Base-by-base conservation (phyloP, 2,329 filamentous ascomycete species). In the Pseudocercospora musae region DNA sequence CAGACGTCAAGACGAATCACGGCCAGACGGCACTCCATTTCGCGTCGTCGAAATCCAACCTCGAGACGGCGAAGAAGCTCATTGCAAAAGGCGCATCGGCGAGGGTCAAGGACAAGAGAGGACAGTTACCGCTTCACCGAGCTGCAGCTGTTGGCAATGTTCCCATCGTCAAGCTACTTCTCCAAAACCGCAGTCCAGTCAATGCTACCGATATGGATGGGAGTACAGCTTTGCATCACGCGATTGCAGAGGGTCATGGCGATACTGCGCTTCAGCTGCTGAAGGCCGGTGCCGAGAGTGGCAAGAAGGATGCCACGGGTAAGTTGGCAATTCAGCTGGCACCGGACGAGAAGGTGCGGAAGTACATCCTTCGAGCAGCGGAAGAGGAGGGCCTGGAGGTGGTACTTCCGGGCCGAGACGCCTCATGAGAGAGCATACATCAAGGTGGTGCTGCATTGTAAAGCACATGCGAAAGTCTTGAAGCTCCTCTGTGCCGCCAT, bases 21-120 rank as follows among this genome's bases (percentile, higher is more conserved):
- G 88, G 88, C 64, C 89, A 90, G 78, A 96, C 92, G 21, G 91
- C 89, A 9, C 84, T 99, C 20, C 94, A 98, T 77, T 96, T 98
- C 74, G 87, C 92, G 54, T 89, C 91, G 13, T 96, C 92, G 31
- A 99, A 99, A 77, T 87, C 86, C 71, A 93, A 96, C 73, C 80
- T 97, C 49, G 91, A 96, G 66, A 83, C 90, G 6, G 92, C 92
- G 25, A 88, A 88, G 54, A 87, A 86, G 62, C 84, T 99, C n/a
- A 78, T 99, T 42, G 82, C 84, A 18, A 83, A 87, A 69, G 89
- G 90, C 62, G 94, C 92, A 11, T 92, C 89, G 4, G 86, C 92
- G 1, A 83, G 94, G 25, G 83, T 93, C 2, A 91, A 91, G 66
- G 95, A 99, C 74, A 90, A 86, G 72, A 85, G 92, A 29, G 91